These are phyloP conservation scores for Blattamonas nauphoetae DNA, from an alignment of 78 protist species.

Conservation along the genomic window DNA sequence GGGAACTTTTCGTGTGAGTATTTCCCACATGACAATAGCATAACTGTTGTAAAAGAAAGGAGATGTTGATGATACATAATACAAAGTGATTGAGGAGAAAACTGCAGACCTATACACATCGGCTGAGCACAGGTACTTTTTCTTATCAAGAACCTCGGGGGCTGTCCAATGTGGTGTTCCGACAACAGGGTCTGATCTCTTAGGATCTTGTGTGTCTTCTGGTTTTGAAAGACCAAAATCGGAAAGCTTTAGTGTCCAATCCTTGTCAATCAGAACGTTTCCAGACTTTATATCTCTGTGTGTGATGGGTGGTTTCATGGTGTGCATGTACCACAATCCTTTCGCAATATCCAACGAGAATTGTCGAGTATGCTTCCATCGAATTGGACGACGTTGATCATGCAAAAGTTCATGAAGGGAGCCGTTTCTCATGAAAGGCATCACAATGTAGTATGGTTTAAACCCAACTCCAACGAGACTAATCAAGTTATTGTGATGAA, in stretches of 20 bases:
- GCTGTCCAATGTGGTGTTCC: constrained; percentile 30
- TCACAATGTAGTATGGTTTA: neutral
- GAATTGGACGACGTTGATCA: neutral
- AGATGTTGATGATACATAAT: too few relatives aligned
- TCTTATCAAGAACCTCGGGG: constrained; percentile 7
- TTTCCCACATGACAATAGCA: constrained; percentile 20
- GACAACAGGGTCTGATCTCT: neutral
- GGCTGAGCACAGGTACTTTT: neutral
- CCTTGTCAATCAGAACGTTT: constrained; percentile 11
- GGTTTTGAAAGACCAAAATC: constrained; percentile 8
- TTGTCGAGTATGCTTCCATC: neutral
- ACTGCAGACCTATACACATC: constrained; percentile 25
- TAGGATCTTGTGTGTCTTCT: neutral
- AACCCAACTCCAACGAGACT: neutral
- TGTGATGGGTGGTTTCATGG: neutral
- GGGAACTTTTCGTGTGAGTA: neutral
- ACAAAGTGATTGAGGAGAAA: too few relatives aligned
- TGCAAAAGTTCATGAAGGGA: neutral
- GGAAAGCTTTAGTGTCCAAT: neutral
- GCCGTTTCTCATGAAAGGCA: neutral
- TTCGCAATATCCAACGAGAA: neutral
- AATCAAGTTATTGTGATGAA: constrained; percentile 8
- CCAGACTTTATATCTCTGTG: constrained; percentile 36
- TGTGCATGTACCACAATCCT: constrained; percentile 19
- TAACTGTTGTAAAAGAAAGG: too few relatives aligned